These are phyloP conservation scores for Paecilomyces dactylethromorphus DNA, from an alignment of 2,329 filamentous ascomycete genomes.

Conservation along the genomic window DNA sequence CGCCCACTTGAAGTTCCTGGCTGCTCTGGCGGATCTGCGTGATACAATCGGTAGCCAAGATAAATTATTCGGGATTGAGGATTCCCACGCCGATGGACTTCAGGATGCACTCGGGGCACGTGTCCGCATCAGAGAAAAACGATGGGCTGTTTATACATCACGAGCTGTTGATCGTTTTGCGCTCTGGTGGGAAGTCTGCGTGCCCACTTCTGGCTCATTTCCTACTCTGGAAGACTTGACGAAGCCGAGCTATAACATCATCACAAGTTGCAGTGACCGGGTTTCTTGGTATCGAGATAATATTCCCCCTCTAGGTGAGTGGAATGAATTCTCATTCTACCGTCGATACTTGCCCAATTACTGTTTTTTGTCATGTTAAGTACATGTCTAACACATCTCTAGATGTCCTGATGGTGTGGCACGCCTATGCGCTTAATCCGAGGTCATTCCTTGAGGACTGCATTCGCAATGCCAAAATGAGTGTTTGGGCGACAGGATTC, in stretches of 20 bases:
- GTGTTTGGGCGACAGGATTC: conserved; percentile 57
- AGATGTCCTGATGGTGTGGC: conserved; percentile 76
- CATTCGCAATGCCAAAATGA: conserved; percentile 50
- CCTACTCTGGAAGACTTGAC: conserved; percentile 12
- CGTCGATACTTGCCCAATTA: no score
- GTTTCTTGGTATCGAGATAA: conserved; percentile 34
- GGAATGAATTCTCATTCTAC: background rate
- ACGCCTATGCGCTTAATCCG: conserved; percentile 72
- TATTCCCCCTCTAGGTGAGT: conserved; percentile 56
- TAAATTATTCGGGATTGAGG: conserved; percentile 59
- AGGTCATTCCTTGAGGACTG: conserved; percentile 68
- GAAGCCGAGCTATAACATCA: conserved; percentile 25
- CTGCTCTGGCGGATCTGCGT: conserved; percentile 60
- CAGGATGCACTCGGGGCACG: conserved; percentile 38
- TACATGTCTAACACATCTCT: conserved; percentile 10
- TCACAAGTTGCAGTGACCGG: conserved; percentile 13
- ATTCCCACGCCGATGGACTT: conserved; percentile 35
- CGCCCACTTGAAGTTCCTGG: conserved; percentile 67
- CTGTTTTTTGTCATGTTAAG: no score
- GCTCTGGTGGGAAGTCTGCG: conserved; percentile 53
- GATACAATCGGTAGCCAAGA: conserved; percentile 61
- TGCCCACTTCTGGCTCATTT: conserved; percentile 7
- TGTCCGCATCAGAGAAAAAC: conserved; percentile 59
- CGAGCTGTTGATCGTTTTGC: conserved; percentile 64
- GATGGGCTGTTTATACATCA: conserved; percentile 65